phyloP scores from a whole-genome alignment of 805 yeast genomes.

The Wickerhamomyces subpelliculosus region DNA sequence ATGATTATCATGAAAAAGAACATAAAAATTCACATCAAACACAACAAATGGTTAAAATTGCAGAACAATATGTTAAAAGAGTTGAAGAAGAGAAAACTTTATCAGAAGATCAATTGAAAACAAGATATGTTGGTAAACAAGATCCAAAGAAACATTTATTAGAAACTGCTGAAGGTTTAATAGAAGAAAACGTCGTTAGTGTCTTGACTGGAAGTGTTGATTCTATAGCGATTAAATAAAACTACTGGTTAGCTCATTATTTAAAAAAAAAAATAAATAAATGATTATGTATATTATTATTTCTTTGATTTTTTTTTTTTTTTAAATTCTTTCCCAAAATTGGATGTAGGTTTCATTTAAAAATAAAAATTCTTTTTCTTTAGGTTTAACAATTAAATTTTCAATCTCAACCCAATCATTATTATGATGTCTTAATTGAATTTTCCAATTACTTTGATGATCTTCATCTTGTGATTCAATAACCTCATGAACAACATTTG shows the following conservation, averaged over 20 bases:
- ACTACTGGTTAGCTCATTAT: not conserved
- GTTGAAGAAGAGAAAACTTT: conserved; percentile 89
- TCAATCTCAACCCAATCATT: conserved; percentile 54
- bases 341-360: conserved; percentile 59
- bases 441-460: conserved; percentile 36
- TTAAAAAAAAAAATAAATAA: not conserved
- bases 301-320: not conserved
- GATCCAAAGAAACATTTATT: conserved; percentile 97
- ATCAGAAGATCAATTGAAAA: conserved; percentile 81
- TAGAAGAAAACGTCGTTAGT: conserved; percentile 87
- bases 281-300: not conserved
- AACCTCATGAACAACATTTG: conserved; percentile 39
- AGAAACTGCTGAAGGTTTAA: conserved; percentile 76
- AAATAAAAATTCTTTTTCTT: conserved; percentile 54
- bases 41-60: conserved; percentile 78
- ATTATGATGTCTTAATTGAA: conserved; percentile 37
- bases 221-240: conserved; percentile 75
- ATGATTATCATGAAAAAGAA: conserved; percentile 74
- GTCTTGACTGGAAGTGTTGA: conserved; percentile 86
- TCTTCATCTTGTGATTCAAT: conserved; percentile 19
- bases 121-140: conserved; percentile 96
- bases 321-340: conserved; percentile 44
- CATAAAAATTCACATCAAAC: conserved; percentile 66
- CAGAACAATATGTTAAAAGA: conserved; percentile 82
- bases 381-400: conserved; percentile 38